phyloP scores from a whole-genome alignment of 805 yeast genomes.

The Starmerella vaccinii region DNA sequence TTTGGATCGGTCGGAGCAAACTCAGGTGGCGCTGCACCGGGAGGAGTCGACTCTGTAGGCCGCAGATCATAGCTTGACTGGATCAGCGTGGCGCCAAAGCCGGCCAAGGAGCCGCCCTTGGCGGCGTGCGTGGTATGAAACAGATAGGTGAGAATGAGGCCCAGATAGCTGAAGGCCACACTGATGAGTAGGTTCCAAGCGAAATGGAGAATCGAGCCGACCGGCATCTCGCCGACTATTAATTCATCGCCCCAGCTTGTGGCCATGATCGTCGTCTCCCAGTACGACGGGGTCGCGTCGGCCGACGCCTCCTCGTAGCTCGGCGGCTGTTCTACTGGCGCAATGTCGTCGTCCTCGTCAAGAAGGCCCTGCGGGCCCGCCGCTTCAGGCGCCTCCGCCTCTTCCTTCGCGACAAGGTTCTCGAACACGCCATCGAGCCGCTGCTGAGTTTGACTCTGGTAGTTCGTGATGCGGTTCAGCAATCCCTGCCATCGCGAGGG shows the following conservation, averaged over 20 bases:
- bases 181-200: constrained; percentile 85
- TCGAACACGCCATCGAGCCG: constrained; percentile 81
- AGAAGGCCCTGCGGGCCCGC: constrained; percentile 11
- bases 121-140: constrained; percentile 96
- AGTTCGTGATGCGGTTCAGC: constrained; percentile 9
- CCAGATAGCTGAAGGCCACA: constrained; percentile 86
- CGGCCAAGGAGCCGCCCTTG: constrained; percentile 86
- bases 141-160: constrained; percentile 79
- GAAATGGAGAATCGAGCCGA: constrained; percentile 79
- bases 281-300: constrained; percentile 90
- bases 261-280: constrained; percentile 80
- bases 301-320: constrained; percentile 91
- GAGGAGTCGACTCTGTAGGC: constrained; percentile 34
- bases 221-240: constrained; percentile 90
- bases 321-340: constrained; percentile 56
- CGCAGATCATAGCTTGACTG: constrained; percentile 54
- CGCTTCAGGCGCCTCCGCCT: constrained; percentile 28
- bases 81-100: constrained; percentile 75
- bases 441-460: not conserved
- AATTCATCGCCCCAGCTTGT: constrained; percentile 76
- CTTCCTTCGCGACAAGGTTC: constrained; percentile 85
- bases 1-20: constrained; percentile 52
- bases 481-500: constrained; percentile 15
- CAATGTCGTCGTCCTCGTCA: constrained; percentile 22
- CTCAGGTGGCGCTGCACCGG: constrained; percentile 30